Conservation (phyloP, 2,329 filamentous ascomycete genomes). For the Coleophoma crateriformis region DNA sequence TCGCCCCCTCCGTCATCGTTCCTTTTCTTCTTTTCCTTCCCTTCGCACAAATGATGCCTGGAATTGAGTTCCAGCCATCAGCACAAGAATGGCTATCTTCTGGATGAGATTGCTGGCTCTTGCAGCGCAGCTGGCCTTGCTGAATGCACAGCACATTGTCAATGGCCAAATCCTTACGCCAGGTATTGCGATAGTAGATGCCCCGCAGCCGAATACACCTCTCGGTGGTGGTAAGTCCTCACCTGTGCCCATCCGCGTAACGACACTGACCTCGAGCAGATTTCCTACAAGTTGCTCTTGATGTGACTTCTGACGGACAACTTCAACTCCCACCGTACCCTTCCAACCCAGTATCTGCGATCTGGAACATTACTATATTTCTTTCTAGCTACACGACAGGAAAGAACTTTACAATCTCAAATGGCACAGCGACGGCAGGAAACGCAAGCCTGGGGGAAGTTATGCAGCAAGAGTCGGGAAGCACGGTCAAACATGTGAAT, state of each 20-base stretch:
- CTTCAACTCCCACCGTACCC: constrained; percentile 53
- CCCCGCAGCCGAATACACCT: constrained; percentile 59
- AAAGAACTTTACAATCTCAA: constrained; percentile 64
- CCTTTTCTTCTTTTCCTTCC: constrained; percentile 8
- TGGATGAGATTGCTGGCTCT: constrained; percentile 9
- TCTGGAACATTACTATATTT: constrained; percentile 62
- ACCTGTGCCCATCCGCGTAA: background rate
- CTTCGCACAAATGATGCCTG: background rate
- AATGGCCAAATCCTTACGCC: constrained; percentile 66
- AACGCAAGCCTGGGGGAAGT: constrained; percentile 55
- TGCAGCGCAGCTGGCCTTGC: constrained; percentile 3
- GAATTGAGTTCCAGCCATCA: constrained; percentile 5
- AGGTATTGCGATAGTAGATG: constrained; percentile 60
- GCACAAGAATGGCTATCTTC: constrained; percentile 8
- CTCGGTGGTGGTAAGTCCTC: constrained; percentile 51
- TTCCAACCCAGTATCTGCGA: constrained; percentile 46
- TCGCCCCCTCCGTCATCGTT: constrained; percentile 2
- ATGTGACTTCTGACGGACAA: constrained; percentile 60
- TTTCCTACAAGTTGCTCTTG: constrained; percentile 57
- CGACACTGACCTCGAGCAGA: constrained; percentile 23
- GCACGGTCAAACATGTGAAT: constrained; percentile 69
- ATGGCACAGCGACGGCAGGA: constrained; percentile 47
- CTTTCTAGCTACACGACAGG: constrained; percentile 57
- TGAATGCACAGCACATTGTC: constrained; percentile 45
- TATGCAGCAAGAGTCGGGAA: constrained; percentile 56